These are phyloP conservation scores for Phytophthora citricola DNA, from an alignment of 352 stramenopile species.

Conservation along the genomic window DNA sequence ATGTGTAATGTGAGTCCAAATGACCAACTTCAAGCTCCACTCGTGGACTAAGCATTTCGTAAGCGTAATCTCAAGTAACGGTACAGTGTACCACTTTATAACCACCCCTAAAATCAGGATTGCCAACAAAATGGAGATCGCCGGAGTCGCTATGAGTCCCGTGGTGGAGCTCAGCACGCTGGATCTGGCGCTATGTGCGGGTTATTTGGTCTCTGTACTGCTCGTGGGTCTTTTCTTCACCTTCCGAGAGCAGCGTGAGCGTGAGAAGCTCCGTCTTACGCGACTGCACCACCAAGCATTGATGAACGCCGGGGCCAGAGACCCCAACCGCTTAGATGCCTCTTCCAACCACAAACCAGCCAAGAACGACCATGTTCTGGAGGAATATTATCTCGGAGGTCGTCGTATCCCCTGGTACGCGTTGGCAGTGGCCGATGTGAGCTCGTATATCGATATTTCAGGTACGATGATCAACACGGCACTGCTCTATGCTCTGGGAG, in stretches of 20 bases:
- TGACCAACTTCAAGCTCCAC: constrained; percentile 14
- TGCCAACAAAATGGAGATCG: constrained; percentile 20
- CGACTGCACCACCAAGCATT: constrained; percentile 28
- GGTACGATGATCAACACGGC: constrained; percentile 89
- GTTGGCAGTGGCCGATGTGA: constrained; percentile 78
- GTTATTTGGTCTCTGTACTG: constrained; percentile 71
- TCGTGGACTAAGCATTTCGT: constrained; percentile 24
- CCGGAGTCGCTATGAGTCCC: constrained; percentile 8
- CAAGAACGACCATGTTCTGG: constrained; percentile 47
- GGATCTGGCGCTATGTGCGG: constrained; percentile 59
- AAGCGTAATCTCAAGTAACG: constrained; percentile 14
- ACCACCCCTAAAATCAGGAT: constrained; percentile 1
- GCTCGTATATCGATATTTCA: constrained; percentile 88
- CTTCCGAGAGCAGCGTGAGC: constrained; percentile 54
- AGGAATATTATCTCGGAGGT: constrained; percentile 82
- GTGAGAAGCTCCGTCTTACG: constrained; percentile 42
- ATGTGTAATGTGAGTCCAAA: too few species aligned
- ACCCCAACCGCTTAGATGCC: constrained; percentile 21
- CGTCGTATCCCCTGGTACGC: constrained; percentile 76
- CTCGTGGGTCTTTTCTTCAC: constrained; percentile 76
- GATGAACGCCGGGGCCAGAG: constrained; percentile 27
- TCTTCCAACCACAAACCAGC: constrained; percentile 16
- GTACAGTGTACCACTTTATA: constrained; percentile 24
- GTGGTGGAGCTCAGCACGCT: constrained; percentile 47
- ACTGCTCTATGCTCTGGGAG: constrained; percentile 79